Conservation (phyloP, 129 eudicot genomes). For the Rutidosis leptorrhynchoides region DNA sequence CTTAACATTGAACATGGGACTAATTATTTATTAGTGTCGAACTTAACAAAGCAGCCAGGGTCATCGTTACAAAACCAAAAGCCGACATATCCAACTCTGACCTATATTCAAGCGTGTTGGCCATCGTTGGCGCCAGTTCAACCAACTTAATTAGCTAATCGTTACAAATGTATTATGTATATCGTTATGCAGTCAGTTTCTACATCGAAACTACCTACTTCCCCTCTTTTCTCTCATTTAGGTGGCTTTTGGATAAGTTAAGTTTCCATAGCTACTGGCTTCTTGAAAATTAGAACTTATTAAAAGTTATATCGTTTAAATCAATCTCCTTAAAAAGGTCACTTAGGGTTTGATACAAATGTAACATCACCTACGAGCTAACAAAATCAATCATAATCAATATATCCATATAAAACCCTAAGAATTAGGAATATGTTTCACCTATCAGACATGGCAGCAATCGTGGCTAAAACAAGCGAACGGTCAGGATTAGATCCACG, state of each 20-base stretch:
- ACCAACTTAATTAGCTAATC: neutral
- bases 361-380: neutral
- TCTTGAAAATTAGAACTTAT: too few relatives aligned
- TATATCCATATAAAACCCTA: conserved; percentile 14
- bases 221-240: neutral
- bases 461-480: conserved; percentile 44
- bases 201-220: neutral
- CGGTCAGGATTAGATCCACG: conserved; percentile 65
- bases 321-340: too few relatives aligned
- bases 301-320: too few relatives aligned
- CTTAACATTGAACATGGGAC: neutral
- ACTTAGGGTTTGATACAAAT: too few relatives aligned
- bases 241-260: neutral
- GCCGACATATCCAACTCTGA: neutral
- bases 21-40: neutral
- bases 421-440: conserved; percentile 9
- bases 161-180: neutral
- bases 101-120: neutral
- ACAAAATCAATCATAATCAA: neutral
- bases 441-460: conserved; percentile 82
- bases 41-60: neutral
- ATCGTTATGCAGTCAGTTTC: neutral
- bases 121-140: neutral
- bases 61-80: neutral
- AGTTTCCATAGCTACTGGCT: too few relatives aligned